Base-by-base conservation (phyloP, 805 yeast genomes). In the Wickerhamomyces hampshirensis region DNA sequence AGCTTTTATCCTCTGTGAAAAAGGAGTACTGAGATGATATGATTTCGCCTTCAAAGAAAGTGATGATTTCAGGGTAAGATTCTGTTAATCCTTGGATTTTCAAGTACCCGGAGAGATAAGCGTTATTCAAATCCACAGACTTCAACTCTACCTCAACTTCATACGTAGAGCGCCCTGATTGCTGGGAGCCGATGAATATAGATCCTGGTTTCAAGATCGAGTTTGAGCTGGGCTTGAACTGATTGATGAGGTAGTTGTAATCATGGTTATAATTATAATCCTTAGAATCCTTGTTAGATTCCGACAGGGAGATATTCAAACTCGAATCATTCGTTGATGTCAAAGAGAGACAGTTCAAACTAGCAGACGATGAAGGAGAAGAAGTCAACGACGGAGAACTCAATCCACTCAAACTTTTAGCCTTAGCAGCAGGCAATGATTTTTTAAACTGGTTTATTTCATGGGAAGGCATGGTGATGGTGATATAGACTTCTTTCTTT, bases 21-120 rank as follows among this genome's bases (percentile, higher is more conserved):
- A 80, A 80, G 9, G 78, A 67, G 48, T 70, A 68, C 28, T 38
- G 68, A 52, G 63, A 73, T 44, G 79, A 75, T 1, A 79, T 67
- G 30, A 79, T 73, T 47, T 80, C 85, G 5, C 79, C 81, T 48
- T 75, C 79, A 62, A 84, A 84, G 53, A 74, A 82, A 1, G 93
- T 84, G n/a, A 80, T 71, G 42, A 84, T 80, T 47, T 78, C 77
- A 2, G 88, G 86, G 47, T 79, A 71, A 18, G 74, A 65, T 35
- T 69, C 74, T 0, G 91, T 82, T 27, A 84, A 62, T 3, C 88
- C 86, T 31, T 73, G 66, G 35, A 84, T 84, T 33, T 80, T 77
- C 31, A 84, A 61, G 42, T 75, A 79, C 2, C 94, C 94, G 5
- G 80, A 63, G 19, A 75, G 33, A 35, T 58, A 63, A 29, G 55